Conservation (phyloP, 129 eudicot species). For the Arctium lappa region DNA sequence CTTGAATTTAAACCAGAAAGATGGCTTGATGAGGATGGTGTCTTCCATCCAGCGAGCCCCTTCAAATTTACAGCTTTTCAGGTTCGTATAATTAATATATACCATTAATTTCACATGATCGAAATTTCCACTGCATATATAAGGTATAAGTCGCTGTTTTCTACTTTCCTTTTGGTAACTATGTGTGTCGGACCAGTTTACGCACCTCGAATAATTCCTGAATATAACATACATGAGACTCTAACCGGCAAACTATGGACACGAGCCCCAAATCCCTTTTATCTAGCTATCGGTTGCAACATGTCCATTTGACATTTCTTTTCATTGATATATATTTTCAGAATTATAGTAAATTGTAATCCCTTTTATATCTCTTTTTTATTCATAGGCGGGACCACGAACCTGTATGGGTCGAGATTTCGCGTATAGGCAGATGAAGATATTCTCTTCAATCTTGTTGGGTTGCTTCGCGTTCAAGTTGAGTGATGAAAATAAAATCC, state of each 20-base stretch:
- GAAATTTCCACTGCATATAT: too few relatives aligned
- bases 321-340: neutral
- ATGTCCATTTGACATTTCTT: neutral
- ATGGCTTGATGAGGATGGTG: conserved; percentile 54
- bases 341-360: neutral
- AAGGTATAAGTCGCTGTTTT: too few relatives aligned
- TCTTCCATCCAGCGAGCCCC: conserved; percentile 50
- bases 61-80: conserved; percentile 24
- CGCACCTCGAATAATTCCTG: too few relatives aligned
- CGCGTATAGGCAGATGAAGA: neutral
- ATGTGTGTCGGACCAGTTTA: too few relatives aligned
- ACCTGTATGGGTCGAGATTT: neutral
- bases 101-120: conserved; percentile 26
- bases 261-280: too few relatives aligned
- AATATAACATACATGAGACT: too few relatives aligned
- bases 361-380: neutral
- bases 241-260: too few relatives aligned
- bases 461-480: neutral
- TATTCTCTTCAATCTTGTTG: neutral
- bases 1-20: conserved; percentile 51
- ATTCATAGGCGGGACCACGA: neutral
- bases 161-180: too few relatives aligned
- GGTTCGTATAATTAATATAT: conserved; percentile 17
- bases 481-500: neutral
- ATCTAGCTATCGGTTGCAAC: neutral